A percentile compares a stretch with the other conserved stretches of the same genome.
These are phyloP conservation scores for Sabuloglossum arenarium DNA, from an alignment of 495 filamentous ascomycete species.

Conservation along the genomic window DNA sequence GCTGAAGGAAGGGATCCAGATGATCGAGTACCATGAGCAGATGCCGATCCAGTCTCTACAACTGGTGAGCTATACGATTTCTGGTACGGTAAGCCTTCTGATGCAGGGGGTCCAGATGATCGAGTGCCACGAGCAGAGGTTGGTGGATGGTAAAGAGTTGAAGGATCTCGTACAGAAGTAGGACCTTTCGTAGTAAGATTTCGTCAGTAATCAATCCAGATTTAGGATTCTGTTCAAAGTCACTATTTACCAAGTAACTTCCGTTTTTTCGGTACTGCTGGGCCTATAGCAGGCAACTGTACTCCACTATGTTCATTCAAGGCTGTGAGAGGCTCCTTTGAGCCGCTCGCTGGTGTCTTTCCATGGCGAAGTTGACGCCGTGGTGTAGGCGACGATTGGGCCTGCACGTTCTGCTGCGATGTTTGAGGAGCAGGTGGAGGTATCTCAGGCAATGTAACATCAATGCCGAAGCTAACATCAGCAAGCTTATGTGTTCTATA, in stretches of 20 bases:
- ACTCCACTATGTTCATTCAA: background rate
- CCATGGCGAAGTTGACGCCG: background rate
- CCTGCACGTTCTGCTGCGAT: too few species aligned
- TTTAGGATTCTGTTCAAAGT: slow-evolving; percentile 4
- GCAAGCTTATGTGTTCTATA: slow-evolving; percentile 7
- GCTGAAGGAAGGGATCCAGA: too few species aligned
- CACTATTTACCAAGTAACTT: background rate
- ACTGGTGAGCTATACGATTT: background rate
- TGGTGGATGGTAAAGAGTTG: background rate
- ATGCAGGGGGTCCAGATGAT: background rate
- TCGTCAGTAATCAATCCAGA: slow-evolving; percentile 10
- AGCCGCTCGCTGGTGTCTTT: background rate
- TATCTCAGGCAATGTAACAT: background rate
- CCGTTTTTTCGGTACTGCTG: background rate
- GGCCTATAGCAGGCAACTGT: background rate
- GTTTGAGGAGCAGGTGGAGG: background rate
- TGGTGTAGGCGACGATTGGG: background rate
- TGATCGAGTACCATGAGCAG: too few species aligned
- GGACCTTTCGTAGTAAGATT: background rate
- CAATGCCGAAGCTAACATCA: slow-evolving; percentile 5
- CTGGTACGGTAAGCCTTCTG: background rate
- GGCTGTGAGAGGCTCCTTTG: background rate
- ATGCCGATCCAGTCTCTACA: background rate
- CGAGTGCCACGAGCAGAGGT: background rate
- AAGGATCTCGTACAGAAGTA: background rate